Percentiles rank a stretch among this genome's conserved stretches.
Conservation (phyloP, 768 basidiomycete genomes). For the Hygrophorus pudorinus region DNA sequence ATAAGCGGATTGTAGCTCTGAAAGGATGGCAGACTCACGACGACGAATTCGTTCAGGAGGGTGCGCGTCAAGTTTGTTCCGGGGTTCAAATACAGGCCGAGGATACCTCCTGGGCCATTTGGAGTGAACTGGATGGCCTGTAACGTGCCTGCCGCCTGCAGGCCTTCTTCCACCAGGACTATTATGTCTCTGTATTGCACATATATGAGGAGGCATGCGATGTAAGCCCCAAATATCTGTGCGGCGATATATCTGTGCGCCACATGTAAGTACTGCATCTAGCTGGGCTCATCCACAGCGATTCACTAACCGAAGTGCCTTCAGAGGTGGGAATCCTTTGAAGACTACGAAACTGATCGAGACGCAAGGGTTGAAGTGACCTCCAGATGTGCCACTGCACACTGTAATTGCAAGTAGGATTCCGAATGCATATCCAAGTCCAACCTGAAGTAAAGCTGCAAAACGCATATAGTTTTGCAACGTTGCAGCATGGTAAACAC, state of each 20-base stretch:
- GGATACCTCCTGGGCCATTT: constrained; percentile 40
- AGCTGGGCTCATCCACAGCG: not conserved
- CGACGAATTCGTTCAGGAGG: constrained; percentile 49
- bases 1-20: not conserved
- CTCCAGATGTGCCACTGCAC: constrained; percentile 44
- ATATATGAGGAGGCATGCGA: constrained; percentile 53
- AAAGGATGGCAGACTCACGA: constrained; percentile 24
- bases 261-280: not conserved
- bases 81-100: constrained; percentile 35
- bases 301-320: constrained; percentile 37
- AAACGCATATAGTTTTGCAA: constrained; percentile 1
- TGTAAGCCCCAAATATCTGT: constrained; percentile 56
- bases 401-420: constrained; percentile 48
- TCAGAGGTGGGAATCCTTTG: constrained; percentile 43
- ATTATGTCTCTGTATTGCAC: constrained; percentile 50
- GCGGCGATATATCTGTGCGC: constrained; percentile 47
- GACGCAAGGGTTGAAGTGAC: constrained; percentile 59
- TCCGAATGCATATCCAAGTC: constrained; percentile 47
- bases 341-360: constrained; percentile 43
- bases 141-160: constrained; percentile 17
- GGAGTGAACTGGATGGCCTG: constrained; percentile 25
- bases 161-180: constrained; percentile 21
- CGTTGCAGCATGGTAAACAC: constrained; percentile 12
- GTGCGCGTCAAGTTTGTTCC: constrained; percentile 33
- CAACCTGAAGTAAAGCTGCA: constrained; percentile 46